These are phyloP conservation scores for Lolium perenne DNA, from an alignment of 176 grass and related monocot genomes.

Conservation along the genomic window DNA sequence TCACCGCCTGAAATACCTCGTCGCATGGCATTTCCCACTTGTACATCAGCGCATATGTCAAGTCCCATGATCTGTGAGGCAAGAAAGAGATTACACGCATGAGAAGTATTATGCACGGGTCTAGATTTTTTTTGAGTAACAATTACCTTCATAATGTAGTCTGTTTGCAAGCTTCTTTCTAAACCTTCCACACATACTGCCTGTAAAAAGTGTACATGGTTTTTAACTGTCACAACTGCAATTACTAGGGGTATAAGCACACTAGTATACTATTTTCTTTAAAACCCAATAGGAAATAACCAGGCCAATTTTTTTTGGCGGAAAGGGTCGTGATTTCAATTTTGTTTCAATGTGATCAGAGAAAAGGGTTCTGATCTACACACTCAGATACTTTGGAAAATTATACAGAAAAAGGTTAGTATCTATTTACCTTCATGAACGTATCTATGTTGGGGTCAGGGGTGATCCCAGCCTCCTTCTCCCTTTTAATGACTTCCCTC, in stretches of 20 bases:
- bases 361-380: too few relatives aligned
- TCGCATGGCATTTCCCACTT: constrained; percentile 82
- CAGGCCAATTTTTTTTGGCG: too few relatives aligned
- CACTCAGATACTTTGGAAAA: not conserved
- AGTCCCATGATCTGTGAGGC: constrained; percentile 82
- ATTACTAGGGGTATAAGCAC: too few relatives aligned
- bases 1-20: constrained; percentile 93
- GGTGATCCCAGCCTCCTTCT: constrained; percentile 71
- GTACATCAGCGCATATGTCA: constrained; percentile 77
- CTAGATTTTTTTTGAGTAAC: not conserved
- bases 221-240: too few relatives aligned
- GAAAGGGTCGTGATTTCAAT: not conserved
- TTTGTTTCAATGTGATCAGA: not conserved
- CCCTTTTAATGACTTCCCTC: constrained; percentile 78
- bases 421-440: constrained; percentile 75
- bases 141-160: constrained; percentile 92
- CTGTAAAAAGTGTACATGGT: constrained; percentile 29
- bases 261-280: not conserved
- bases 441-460: constrained; percentile 76
- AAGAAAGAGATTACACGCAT: constrained; percentile 6
- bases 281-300: too few relatives aligned
- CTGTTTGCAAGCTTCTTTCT: constrained; percentile 81
- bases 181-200: constrained; percentile 75
- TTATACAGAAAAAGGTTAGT: not conserved
- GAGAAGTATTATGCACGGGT: not conserved